Evolutionary conservation across 331 rosid genomes (phyloP), one percentile per base, ranked within the genome.

Genomic region (Dryas integrifolia): DNA sequence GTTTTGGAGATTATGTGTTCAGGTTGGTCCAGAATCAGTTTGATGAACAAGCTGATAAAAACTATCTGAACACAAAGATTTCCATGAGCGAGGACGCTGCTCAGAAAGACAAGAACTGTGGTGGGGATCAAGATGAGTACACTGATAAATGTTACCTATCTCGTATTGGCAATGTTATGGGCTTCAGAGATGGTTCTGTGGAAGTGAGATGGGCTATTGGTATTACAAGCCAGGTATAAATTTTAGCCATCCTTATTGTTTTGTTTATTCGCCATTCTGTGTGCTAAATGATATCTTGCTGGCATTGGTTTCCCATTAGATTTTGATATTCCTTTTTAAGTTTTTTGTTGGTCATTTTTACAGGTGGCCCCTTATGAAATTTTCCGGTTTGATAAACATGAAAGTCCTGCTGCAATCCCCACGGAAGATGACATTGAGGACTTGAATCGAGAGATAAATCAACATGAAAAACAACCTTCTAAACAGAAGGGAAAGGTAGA

Each of bases 171-270:
- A 83, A 72, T 75, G 91, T 92, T 77, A 80, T 66, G 4, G 92
- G 93, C 76, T 85, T 92, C 73, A 73, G 13, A 75, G 86, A 86
- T 77, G 99, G 98, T 50, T 61, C 76, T 8, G 89, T 95, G 72
- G 98, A 89, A 85, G 96, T 95, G 82, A 88, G 76, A 88, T 95
- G 99, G 99, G 98, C 97, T 65, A 80, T 77, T 65, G 97, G 96
- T 79, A 76, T 81, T 63, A 82, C 81, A 66, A 80, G 90, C 80
- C 84, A 80, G 98, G 99, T 92, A 89, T 77, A 58, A 7, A 67
- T 45, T 68, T 65, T 72, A 47, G 57, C 15, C 21, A 18, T 52
- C 49, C 67, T 57, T 15, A 41, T 10, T 30, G 43, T 69, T 41
- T 57, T 49, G 14, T 68, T 58, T 65, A 44, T 62, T 49, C 15